Evolutionary conservation across 2,329 filamentous ascomycete genomes (phyloP), one percentile per base, ranked within the genome.

Genomic region (Sarocladium kiliense): DNA sequence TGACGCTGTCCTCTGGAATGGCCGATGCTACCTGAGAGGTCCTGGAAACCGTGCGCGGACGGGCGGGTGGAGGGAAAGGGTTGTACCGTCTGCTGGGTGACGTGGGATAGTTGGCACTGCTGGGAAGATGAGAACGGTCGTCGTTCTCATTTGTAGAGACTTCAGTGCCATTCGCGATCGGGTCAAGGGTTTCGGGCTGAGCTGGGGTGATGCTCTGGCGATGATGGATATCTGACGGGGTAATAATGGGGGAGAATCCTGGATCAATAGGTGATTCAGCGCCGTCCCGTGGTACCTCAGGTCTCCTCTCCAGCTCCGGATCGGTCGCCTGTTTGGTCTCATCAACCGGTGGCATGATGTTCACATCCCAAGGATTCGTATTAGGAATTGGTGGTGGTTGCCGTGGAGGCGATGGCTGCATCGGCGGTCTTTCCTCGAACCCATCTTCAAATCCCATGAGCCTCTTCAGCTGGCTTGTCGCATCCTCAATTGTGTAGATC

Each of bases 381-480:
- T 12, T 36, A 23, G 47, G 47, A 3, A 36, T 36, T 14, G 6
- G 11, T 23, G 27, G 47, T 10, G 47, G 47, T 36, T 51, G 5
- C 54, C 53, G 53, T 39, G 58, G 59, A 30, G 14, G 60, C 53
- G 44, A 59, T 32, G 54, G 58, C 57, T 25, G 59, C 42, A 34
- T 41, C 36, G 54, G 41, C 26, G 55, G 55, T 23, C 19, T 34
- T 19, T 53, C 53, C 18, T 42, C 42, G 3, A 51, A 51, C 2
- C 47, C 47, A 27, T 51, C 47, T 18, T 51, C 47, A 27, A 44
- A 21, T 7, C 26, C 58, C 62, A 66, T 65, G 55, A 69, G 54
- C 41, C 53, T 58, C 21, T 61, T 60, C 39, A 70, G 56, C 42
- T 70, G 62, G 18, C 58, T 60, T 25, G 66, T 69, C 19, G 66